Evolutionary conservation across 257 asterid genomes (phyloP).

Genomic region (Eucommia ulmoides): DNA sequence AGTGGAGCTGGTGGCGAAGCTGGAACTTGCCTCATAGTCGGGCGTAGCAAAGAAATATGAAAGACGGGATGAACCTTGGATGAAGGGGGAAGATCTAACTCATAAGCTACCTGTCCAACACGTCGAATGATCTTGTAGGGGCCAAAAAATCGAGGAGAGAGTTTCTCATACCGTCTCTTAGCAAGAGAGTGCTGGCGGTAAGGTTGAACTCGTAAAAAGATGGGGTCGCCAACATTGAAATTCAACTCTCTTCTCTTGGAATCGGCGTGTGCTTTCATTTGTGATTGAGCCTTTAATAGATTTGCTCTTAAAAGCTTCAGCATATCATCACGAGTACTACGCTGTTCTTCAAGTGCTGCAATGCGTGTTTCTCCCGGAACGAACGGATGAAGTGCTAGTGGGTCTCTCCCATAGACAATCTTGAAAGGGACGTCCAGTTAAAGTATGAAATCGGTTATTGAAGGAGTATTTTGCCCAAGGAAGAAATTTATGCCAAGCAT

Average conservation of each 20-base stretch:
- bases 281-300: neutral
- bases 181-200: neutral
- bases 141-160: neutral
- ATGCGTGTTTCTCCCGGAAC: neutral
- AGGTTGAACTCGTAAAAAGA: neutral
- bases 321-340: neutral
- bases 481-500: neutral
- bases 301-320: neutral
- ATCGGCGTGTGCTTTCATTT: neutral
- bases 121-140: neutral
- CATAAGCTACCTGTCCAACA: neutral
- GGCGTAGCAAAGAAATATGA: neutral
- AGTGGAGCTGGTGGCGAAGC: neutral
- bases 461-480: neutral
- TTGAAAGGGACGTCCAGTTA: neutral
- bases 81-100: neutral
- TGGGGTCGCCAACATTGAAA: neutral
- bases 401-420: neutral
- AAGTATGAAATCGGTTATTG: neutral
- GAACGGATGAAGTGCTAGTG: neutral
- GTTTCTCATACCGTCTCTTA: neutral
- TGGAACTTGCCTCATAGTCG: neutral
- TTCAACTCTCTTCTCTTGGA: neutral
- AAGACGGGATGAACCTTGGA: neutral
- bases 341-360: neutral